Conservation (phyloP, 306 rosid genomes). For the Cyclanthera cordifolia region DNA sequence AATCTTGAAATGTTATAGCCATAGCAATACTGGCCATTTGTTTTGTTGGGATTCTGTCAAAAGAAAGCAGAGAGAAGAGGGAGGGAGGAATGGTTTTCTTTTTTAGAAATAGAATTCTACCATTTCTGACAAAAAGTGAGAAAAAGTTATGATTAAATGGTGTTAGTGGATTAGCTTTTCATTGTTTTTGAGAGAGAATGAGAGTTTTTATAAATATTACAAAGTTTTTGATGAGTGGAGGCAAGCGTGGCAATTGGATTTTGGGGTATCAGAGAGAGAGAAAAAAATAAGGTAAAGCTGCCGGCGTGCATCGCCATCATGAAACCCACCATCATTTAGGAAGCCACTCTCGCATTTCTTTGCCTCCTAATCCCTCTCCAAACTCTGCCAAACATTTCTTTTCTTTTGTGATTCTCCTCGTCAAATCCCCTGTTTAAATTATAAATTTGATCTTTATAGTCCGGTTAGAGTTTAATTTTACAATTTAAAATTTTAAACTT, state of each 20-base stretch:
- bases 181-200: slow-evolving; percentile 18
- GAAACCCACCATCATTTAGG: slow-evolving; percentile 48
- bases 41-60: background rate
- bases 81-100: too few relatives aligned
- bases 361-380: slow-evolving; percentile 67
- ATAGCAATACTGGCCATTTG: background rate
- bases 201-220: slow-evolving; percentile 3
- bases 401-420: too few relatives aligned
- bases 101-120: slow-evolving; percentile 27
- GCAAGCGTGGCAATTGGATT: slow-evolving; percentile 85
- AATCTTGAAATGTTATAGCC: background rate
- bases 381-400: slow-evolving; percentile 51
- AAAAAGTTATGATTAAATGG: slow-evolving; percentile 50
- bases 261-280: slow-evolving; percentile 23
- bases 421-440: too few relatives aligned
- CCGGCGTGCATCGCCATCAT: slow-evolving; percentile 86
- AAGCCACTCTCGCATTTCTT: slow-evolving; percentile 20
- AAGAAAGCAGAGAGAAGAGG: background rate
- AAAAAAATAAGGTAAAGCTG: slow-evolving; percentile 38
- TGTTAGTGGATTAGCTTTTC: slow-evolving; percentile 73
- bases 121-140: slow-evolving; percentile 60
- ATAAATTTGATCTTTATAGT: too few relatives aligned
- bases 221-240: slow-evolving; percentile 45
- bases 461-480: too few relatives aligned
- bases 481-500: too few relatives aligned